Conservation (phyloP, 2,329 filamentous ascomycete genomes). For the Gliomastix tumulicola region DNA sequence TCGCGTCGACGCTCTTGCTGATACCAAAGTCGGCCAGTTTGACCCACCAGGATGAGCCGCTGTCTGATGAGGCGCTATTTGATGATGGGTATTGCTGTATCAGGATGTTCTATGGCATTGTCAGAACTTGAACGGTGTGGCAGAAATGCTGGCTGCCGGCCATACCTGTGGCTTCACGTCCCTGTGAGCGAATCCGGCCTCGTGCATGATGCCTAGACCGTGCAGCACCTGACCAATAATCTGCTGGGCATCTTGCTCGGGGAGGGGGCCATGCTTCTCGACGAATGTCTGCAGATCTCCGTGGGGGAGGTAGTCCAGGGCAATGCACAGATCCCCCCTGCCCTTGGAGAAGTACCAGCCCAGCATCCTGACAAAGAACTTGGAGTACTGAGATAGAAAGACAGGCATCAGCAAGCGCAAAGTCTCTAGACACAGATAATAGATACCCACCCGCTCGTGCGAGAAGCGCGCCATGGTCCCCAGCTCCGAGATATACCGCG, state of each 20-base stretch:
- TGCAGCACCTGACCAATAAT: constrained; percentile 11
- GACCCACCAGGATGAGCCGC: constrained; percentile 11
- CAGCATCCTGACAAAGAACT: constrained; percentile 13
- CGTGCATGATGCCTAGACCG: constrained; percentile 12
- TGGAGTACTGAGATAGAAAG: constrained; percentile 12
- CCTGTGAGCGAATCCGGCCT: constrained; percentile 11
- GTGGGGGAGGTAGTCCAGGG: constrained; percentile 13
- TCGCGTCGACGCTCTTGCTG: constrained; percentile 2
- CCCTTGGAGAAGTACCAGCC: constrained; percentile 12
- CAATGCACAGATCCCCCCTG: constrained; percentile 8
- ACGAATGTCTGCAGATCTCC: constrained; percentile 13
- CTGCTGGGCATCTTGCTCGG: constrained; percentile 8
- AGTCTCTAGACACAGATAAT: too few species aligned
- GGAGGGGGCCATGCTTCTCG: constrained; percentile 1
- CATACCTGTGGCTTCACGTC: constrained; percentile 13
- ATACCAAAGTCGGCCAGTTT: constrained; percentile 12
- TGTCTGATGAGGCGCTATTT: too few species aligned
- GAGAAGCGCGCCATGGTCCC: constrained; percentile 14
- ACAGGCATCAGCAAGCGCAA: too few species aligned
- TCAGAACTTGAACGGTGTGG: too few species aligned
- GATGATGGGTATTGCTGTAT: not conserved
- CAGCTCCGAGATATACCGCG: constrained; percentile 10
- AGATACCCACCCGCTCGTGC: constrained; percentile 9
- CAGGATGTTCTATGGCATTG: not conserved
- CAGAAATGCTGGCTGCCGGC: too few species aligned